Evolutionary conservation across 2,329 filamentous ascomycete genomes (phyloP), one percentile per base, ranked within the genome.

Genomic region (Nothomitra cinnamomea): DNA sequence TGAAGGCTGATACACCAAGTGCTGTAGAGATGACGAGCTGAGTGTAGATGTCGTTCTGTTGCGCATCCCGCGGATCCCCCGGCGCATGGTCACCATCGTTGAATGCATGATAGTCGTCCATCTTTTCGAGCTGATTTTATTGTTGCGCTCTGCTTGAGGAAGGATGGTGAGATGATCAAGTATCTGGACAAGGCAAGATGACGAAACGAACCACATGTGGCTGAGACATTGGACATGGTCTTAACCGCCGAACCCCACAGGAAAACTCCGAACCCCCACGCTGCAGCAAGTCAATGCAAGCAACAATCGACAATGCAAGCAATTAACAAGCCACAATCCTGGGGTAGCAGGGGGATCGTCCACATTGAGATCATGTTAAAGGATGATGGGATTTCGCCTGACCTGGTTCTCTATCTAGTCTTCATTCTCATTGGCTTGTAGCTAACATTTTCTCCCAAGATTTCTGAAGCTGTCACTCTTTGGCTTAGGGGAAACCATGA

Each of bases 11-110:
- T 43, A 83, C 58, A 32, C 87, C 87, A 36, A 94, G 71, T 3
- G 75, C 69, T 42, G 85, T 64, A 6, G 87, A 90, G 60, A 94
- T 73, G 56, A 80, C 75, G 52, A 88, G 75, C 69, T 94, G 87
- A 51, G 76, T 70, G 19, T 66, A 66, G 1, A 72, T 69, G 60
- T 75, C 73, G 58, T 70, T 66, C 22, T 52, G 50, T 17, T 49
- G 4, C 2, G 3, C 19, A 28, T 24, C 17, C 38, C 24, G 19
- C 10, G 45, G 45, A 35, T 49, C 45, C 10, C 45, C 45, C n/a
- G 45, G 24, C 10, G 8, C 24, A 2, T 28, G 22, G 13, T 28
- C 45, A 17, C 45, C 32, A 22, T 22, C 19, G 25, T 49, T 49
- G 24, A 15, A 35, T 6, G 13, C 8, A 6, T 28, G 10, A 19